Base-by-base conservation (phyloP, 164 flowering plant species). In the Stephania japonica region DNA sequence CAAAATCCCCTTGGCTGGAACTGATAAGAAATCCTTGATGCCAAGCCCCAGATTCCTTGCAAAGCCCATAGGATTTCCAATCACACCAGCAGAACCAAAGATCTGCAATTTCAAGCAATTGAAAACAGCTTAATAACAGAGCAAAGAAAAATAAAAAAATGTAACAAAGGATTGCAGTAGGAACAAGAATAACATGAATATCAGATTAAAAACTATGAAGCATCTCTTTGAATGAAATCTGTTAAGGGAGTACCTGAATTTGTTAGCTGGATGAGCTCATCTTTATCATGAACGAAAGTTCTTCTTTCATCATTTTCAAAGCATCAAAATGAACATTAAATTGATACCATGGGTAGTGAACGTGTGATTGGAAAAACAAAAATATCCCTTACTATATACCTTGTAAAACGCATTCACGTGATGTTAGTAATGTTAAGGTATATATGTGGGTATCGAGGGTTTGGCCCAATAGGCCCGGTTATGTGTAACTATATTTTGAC, bases 1-100 rank as follows among this genome's bases (percentile, higher is more conserved):
- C 65, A 88, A 76, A 75, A 89, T 70, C 49, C 88, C 84, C 78
- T 78, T 87, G 42, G 90, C 87, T 61, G 99, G 98, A 80, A 85
- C 97, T 25, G 97, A 90, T 63, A 95, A 72, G 77, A 95, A 95
- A 75, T 95, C 99, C 83, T 84, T 90, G 77, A 95, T 85, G 67
- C 99, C 99, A 65, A 85, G 90, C 56, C 94, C 93, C 61, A 95
- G 75, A 75, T 86, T 92, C 80, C 98, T 83, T 11, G 93, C 97
- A 77, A 95, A 95, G 68, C 98, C 99, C 88, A 95, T 85, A 21
- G 99, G 99, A 80, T 95, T 95, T 27, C 99, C 99, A 24, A 95
- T 90, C 25, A 95, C 96, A 75, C 99, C 98, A 82, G 97, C 99
- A 77, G 99, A 95, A 64, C 97, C 98, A 82, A 95, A 89, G 43